Evolutionary conservation across 805 yeast genomes (phyloP).

Genomic region (Blastobotrys muscicola): DNA sequence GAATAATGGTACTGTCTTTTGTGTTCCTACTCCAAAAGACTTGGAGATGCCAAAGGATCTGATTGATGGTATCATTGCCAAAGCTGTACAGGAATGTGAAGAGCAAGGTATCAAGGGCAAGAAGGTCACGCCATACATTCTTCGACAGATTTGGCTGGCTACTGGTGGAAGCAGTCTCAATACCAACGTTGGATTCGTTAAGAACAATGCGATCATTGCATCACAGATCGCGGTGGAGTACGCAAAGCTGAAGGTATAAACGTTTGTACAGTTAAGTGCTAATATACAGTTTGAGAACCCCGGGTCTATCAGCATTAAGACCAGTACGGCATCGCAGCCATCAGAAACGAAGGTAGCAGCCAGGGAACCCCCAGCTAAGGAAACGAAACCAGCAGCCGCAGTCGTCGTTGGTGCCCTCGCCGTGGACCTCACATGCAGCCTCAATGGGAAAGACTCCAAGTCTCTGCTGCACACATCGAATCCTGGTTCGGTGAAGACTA

Average conservation of each 20-base stretch:
- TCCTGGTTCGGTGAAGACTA: constrained; percentile 49
- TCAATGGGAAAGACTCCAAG: constrained; percentile 25
- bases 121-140: constrained; percentile 67
- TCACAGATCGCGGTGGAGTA: constrained; percentile 55
- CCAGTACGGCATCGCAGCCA: not conserved
- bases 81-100: constrained; percentile 50
- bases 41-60: constrained; percentile 46
- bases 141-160: constrained; percentile 51
- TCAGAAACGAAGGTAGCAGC: not conserved
- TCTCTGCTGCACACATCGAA: constrained; percentile 48
- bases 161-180: constrained; percentile 63
- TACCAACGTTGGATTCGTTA: constrained; percentile 65
- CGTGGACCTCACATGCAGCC: constrained; percentile 54
- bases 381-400: constrained; percentile 18
- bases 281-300: not conserved
- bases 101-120: constrained; percentile 53
- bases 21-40: constrained; percentile 70
- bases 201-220: constrained; percentile 64
- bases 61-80: constrained; percentile 47
- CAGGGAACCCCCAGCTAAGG: constrained; percentile 2
- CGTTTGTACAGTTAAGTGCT: not conserved
- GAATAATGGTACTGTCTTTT: constrained; percentile 62
- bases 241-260: constrained; percentile 28
- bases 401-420: constrained; percentile 70
- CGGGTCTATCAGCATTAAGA: not conserved